Evolutionary conservation across 179 eudicot genomes (phyloP).

Genomic region (Heliamphora pulchella): DNA sequence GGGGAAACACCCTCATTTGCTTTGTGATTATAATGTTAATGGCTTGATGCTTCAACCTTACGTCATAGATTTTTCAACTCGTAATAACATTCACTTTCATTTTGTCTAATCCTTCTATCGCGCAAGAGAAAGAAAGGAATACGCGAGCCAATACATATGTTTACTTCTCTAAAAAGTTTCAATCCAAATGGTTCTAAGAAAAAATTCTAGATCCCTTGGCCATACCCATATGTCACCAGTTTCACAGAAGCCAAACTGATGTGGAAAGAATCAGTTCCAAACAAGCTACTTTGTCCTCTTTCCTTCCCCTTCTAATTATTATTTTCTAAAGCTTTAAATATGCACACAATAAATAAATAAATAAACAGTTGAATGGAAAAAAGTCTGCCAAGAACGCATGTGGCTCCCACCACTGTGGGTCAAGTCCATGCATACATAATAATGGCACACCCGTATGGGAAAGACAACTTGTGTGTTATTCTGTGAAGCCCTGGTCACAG

Average conservation of each 20-base stretch:
- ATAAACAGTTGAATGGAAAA: not conserved
- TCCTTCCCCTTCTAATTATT: not conserved
- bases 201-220: not conserved
- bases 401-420: no score
- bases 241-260: not conserved
- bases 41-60: not conserved
- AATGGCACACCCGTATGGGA: not conserved
- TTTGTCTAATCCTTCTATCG: not conserved
- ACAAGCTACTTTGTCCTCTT: not conserved
- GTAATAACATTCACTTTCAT: conserved; percentile 1
- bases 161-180: no score
- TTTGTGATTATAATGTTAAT: not conserved
- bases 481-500: not conserved
- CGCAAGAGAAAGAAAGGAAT: not conserved
- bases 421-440: no score
- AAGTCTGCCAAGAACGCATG: not conserved
- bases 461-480: not conserved
- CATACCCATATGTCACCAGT: not conserved
- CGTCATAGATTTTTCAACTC: not conserved
- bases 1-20: not conserved
- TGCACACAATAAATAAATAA: not conserved
- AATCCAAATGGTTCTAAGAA: not conserved
- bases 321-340: not conserved
- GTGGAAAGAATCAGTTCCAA: not conserved
- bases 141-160: not conserved